phyloP scores from a whole-genome alignment of 139 green algal genomes.

The Pseudopediastrum boryanum region DNA sequence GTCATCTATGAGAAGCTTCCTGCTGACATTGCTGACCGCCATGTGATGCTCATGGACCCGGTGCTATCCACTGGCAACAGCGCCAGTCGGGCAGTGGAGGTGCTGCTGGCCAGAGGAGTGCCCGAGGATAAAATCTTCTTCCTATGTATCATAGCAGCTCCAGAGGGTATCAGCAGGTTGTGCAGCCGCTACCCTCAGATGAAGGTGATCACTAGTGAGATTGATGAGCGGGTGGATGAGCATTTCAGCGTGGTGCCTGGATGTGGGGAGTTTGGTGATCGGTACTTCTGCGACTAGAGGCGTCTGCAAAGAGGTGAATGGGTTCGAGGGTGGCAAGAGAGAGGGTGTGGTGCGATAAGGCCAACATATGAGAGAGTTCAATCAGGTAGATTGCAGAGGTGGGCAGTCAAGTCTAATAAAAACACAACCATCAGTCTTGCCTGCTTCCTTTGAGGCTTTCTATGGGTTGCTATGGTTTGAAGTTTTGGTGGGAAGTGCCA shows the following conservation, averaged over 20 bases:
- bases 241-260: slow-evolving; percentile 82
- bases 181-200: slow-evolving; percentile 68
- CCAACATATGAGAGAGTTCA: too few relatives aligned
- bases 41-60: slow-evolving; percentile 96
- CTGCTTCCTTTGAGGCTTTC: too few relatives aligned
- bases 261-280: slow-evolving; percentile 54
- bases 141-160: slow-evolving; percentile 92
- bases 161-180: slow-evolving; percentile 87
- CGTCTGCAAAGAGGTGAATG: too few relatives aligned
- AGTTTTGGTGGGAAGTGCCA: too few relatives aligned
- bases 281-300: slow-evolving; percentile 59
- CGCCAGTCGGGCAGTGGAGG: slow-evolving; percentile 72
- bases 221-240: slow-evolving; percentile 83
- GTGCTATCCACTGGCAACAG: slow-evolving; percentile 88
- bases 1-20: slow-evolving; percentile 98
- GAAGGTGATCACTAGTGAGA: slow-evolving; percentile 90
- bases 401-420: too few relatives aligned
- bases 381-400: too few relatives aligned
- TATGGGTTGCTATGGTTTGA: too few relatives aligned
- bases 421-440: too few relatives aligned
- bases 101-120: slow-evolving; percentile 87
- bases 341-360: too few relatives aligned
- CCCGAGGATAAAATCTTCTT: slow-evolving; percentile 90
- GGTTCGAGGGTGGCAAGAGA: too few relatives aligned
- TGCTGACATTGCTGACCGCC: slow-evolving; percentile 87